Base-by-base conservation (phyloP, 495 filamentous ascomycete genomes). In the Talaromyces thailandensis region DNA sequence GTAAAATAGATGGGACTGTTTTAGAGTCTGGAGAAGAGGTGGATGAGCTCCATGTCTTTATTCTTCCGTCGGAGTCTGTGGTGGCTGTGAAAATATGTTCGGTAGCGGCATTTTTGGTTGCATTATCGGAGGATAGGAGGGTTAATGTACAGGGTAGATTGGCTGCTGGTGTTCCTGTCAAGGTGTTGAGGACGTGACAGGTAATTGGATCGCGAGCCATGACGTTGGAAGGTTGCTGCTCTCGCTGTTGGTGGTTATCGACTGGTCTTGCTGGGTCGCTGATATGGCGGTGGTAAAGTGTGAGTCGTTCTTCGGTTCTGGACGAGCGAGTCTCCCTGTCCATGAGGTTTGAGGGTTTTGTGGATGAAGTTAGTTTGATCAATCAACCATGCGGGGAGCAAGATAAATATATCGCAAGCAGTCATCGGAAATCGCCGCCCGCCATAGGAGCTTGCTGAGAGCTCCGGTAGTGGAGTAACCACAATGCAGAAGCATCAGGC, bases 41-140 rank as follows among this genome's bases (percentile, higher is more conserved):
- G 53, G 79, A 76, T 4, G 86, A 79, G 4, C 82, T 81, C 94
- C 94, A 98, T 50, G 77, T 77, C 24, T 84, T 84, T 66, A 98
- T 86, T 58, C 94, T 86, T 63, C 94, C 94, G 76, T 98, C 94
- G 64, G 83, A 77, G 76, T 96, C 88, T 61, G 94, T 98, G 7
- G 74, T 79, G 26, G 84, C 87, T 48, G 79, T 83, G 75, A 86
- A 89, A 58, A 76, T 76, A 26, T 76, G 74, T 65, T 51, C 65
- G 63, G 24, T 64, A 52, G 60, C 67, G 61, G 45, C 64, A 56
- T 64, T 75, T 59, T 69, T 65, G 50, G 56, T 61, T 40, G 64
- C 32, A 16, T 64, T 23, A 60, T 65, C 68, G 4, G 73, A 60
- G 31, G 75, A 75, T 9, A 81, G 62, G 31, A 85, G 77, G 0